These are phyloP conservation scores for Orbilia oligospora DNA, from an alignment of 2,329 filamentous ascomycete genomes.

Conservation along the genomic window DNA sequence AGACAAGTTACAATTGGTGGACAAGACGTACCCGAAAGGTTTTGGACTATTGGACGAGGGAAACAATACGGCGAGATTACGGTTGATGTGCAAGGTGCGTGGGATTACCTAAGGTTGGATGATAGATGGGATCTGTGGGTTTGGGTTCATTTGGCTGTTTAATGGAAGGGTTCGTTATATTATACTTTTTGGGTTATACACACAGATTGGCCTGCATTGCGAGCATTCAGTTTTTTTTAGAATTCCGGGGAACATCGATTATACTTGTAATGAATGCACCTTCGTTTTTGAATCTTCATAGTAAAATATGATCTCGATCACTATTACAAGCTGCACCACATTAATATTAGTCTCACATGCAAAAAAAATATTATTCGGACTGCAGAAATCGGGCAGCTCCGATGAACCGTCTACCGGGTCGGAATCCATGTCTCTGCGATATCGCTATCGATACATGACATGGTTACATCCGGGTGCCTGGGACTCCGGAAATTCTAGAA, in stretches of 20 bases:
- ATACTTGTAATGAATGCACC: too few relatives aligned
- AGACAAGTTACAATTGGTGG: conserved; percentile 54
- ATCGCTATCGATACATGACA: conserved; percentile 18
- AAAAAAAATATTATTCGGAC: neutral
- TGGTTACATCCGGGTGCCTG: conserved; percentile 8
- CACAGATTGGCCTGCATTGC: neutral
- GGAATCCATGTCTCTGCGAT: conserved; percentile 15
- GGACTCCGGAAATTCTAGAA: conserved; percentile 7
- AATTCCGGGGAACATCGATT: neutral
- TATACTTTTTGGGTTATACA: neutral
- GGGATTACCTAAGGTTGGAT: conserved; percentile 47
- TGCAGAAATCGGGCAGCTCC: neutral
- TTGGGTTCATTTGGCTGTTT: conserved; percentile 54
- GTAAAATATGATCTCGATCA: too few relatives aligned
- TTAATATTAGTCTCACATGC: conserved; percentile 10
- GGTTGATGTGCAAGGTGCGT: conserved; percentile 40
- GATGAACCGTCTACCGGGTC: neutral
- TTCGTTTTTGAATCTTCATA: too few relatives aligned
- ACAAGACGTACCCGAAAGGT: conserved; percentile 55
- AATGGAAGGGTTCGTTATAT: neutral
- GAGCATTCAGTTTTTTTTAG: too few relatives aligned
- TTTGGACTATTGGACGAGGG: conserved; percentile 32
- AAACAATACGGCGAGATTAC: conserved; percentile 31
- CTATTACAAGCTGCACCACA: too few relatives aligned
- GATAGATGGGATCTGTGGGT: conserved; percentile 44